These are phyloP conservation scores for Colletotrichum liriopes DNA, from an alignment of 2,329 filamentous ascomycete species.

Conservation along the genomic window DNA sequence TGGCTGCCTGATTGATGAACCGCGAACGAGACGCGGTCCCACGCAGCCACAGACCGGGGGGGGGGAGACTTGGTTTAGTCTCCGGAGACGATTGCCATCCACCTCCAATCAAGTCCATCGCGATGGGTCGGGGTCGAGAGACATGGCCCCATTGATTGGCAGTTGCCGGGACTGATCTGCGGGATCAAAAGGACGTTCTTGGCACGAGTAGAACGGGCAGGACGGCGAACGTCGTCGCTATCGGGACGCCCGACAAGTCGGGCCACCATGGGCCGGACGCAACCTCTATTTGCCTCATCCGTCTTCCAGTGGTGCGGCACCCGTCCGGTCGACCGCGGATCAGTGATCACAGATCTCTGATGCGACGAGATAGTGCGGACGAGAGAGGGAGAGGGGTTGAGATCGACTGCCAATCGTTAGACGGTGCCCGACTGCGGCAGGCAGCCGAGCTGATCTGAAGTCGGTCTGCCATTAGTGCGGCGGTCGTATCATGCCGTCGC, in stretches of 20 bases:
- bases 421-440: conserved; percentile 12
- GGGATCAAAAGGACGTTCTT: not conserved
- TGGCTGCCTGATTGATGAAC: conserved; percentile 36
- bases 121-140: conserved; percentile 4
- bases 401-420: conserved; percentile 18
- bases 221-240: conserved; percentile 9
- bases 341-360: conserved; percentile 22
- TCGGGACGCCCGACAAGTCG: conserved; percentile 27
- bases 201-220: not conserved
- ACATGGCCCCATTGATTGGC: conserved; percentile 20
- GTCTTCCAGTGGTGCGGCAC: not conserved
- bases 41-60: conserved; percentile 8
- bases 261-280: conserved; percentile 17
- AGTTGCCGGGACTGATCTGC: conserved; percentile 27
- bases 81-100: conserved; percentile 3
- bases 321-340: conserved; percentile 21
- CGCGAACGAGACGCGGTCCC: conserved; percentile 19
- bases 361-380: not conserved
- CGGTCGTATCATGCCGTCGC: not conserved
- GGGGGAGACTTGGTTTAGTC: conserved; percentile 2
- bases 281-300: not conserved
- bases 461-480: no score
- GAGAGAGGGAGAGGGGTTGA: not conserved
- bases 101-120: conserved; percentile 18
- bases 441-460: conserved; percentile 10